A percentile compares a stretch with the other conserved stretches of the same genome.
These are phyloP conservation scores for Lachnellula hyalina DNA, from an alignment of 2,329 filamentous ascomycete species.

Conservation along the genomic window DNA sequence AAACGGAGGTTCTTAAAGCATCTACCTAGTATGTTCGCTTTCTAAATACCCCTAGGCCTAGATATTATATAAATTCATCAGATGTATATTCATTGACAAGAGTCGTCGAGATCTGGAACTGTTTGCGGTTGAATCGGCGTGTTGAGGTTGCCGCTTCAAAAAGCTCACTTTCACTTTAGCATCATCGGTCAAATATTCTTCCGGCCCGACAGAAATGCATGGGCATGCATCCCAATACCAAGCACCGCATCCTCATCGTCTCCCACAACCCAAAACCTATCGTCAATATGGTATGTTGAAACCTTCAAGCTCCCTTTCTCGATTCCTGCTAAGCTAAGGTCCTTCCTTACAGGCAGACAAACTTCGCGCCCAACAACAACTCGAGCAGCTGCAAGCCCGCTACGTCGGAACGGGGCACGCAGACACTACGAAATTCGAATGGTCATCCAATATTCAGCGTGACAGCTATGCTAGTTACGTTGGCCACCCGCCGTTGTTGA, in stretches of 20 bases:
- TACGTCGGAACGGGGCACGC: constrained; percentile 95
- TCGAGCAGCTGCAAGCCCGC: constrained; percentile 92
- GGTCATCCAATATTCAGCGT: constrained; percentile 90
- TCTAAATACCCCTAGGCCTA: not conserved
- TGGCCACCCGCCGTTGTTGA: constrained; percentile 81
- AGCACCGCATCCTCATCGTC: not conserved
- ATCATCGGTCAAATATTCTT: too few relatives aligned
- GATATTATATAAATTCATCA: too few relatives aligned
- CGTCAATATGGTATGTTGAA: constrained; percentile 16
- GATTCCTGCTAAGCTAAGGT: too few relatives aligned
- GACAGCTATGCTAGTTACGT: constrained; percentile 87
- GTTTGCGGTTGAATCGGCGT: too few relatives aligned
- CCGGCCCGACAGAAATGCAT: not conserved
- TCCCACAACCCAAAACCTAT: not conserved
- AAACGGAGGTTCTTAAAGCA: not conserved
- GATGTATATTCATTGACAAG: too few relatives aligned
- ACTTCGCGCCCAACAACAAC: constrained; percentile 93
- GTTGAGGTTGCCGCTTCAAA: too few relatives aligned
- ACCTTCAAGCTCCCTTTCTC: not conserved
- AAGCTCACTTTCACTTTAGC: too few relatives aligned
- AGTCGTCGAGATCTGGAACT: too few relatives aligned
- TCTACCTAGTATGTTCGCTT: not conserved
- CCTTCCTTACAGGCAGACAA: constrained; percentile 71
- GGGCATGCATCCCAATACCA: too few relatives aligned
- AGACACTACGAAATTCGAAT: constrained; percentile 96